Percentiles rank a stretch among this genome's conserved stretches.
Evolutionary conservation across 2,329 filamentous ascomycete species (phyloP).

Genomic region (Botrytis tulipae): DNA sequence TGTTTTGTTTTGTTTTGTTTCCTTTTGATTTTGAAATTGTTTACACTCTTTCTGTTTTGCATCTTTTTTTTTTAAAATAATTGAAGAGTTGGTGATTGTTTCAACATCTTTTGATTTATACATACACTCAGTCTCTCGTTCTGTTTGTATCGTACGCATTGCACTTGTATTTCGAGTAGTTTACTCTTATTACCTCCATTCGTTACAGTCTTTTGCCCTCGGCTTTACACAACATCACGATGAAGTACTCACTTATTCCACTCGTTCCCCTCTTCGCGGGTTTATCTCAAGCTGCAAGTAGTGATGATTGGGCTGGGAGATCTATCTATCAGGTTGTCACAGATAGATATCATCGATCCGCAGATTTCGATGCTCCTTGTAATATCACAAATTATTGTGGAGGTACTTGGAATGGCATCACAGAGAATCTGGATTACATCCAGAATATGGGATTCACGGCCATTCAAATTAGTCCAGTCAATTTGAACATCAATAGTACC

Average conservation of each 20-base stretch:
- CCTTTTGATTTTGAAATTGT: background rate
- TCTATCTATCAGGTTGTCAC: conserved; percentile 21
- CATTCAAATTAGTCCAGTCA: conserved; percentile 48
- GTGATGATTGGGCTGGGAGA: conserved; percentile 16
- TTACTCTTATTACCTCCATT: conserved; percentile 9
- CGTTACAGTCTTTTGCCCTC: background rate
- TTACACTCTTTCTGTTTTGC: background rate
- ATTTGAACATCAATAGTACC: conserved; percentile 40
- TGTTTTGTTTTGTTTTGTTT: background rate
- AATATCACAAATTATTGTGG: conserved; percentile 46
- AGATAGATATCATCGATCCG: conserved; percentile 45
- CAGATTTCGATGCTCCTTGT: conserved; percentile 33
- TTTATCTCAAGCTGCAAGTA: conserved; percentile 13
- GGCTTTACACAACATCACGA: conserved; percentile 4
- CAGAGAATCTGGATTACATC: conserved; percentile 45
- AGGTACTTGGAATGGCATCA: conserved; percentile 45
- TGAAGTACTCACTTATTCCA: conserved; percentile 17
- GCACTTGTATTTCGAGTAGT: background rate
- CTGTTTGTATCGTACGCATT: conserved; percentile 3
- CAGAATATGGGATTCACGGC: conserved; percentile 30
- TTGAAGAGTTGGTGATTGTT: background rate
- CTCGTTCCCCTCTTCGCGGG: conserved; percentile 5
- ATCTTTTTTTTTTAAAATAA: background rate
- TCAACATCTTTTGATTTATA: too few relatives aligned
- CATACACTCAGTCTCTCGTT: conserved; percentile 6